phyloP scores from a whole-genome alignment of 169 alveolate genomes.

The Plasmodium fragile region DNA sequence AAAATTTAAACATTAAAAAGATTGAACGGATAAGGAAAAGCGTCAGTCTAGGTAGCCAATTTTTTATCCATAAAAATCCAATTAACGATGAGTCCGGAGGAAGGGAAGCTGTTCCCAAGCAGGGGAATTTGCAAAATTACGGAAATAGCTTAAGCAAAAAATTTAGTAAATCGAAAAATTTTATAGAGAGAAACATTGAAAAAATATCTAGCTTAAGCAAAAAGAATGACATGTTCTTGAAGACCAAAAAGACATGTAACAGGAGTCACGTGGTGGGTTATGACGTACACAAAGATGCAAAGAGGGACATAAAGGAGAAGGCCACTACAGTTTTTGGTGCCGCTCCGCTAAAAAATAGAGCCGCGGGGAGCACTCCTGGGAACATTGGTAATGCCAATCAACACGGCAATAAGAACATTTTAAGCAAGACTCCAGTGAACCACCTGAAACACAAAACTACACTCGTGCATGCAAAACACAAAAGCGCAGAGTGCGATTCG shows the following conservation, averaged over 20 bases:
- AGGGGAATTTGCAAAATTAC: constrained; percentile 4
- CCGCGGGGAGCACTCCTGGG: neutral
- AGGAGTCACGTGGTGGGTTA: constrained; percentile 38
- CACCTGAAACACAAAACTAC: neutral
- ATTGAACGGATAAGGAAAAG: constrained; percentile 68
- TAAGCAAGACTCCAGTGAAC: neutral
- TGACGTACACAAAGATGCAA: constrained; percentile 27
- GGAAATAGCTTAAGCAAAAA: constrained; percentile 15
- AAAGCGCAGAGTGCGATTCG: constrained; percentile 24
- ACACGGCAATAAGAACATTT: neutral
- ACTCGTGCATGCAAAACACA: neutral
- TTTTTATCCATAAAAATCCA: neutral
- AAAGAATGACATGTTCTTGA: constrained; percentile 47
- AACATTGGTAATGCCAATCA: neutral
- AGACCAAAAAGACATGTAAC: constrained; percentile 36
- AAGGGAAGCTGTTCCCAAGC: neutral
- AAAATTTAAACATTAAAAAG: constrained; percentile 60
- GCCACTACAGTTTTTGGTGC: neutral
- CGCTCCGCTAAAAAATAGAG: constrained; percentile 11
- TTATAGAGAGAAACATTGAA: constrained; percentile 66
- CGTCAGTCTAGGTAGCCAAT: constrained; percentile 17
- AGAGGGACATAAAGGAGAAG: constrained; percentile 15
- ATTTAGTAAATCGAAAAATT: constrained; percentile 37
- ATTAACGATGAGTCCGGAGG: constrained; percentile 11
- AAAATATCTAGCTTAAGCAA: constrained; percentile 57